Base-by-base conservation (phyloP, 2,329 filamentous ascomycete genomes). In the Myriosclerotinia curreyana region DNA sequence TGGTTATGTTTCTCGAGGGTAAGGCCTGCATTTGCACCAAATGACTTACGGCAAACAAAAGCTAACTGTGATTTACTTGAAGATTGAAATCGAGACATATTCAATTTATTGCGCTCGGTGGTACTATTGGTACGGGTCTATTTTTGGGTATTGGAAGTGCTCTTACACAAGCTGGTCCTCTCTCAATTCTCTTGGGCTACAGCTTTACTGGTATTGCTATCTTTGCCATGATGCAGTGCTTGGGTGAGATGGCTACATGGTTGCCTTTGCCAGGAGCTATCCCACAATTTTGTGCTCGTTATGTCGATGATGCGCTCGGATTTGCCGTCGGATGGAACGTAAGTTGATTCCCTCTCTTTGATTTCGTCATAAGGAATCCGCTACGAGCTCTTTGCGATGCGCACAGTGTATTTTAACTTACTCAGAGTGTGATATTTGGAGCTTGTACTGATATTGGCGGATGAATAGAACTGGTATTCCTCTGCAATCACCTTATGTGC, bases 271-370 rank as follows among this genome's bases (percentile, higher is more conserved):
- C 81, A 7, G 81, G 82, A 54, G 80, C 68, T 74, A 83, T 77
- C 76, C 81, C 53, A 75, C 82, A 74, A 75, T 82, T 70, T 75
- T 83, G 65, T 62, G 71, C 73, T 20, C 72, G 73, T 56, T 75
- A 74, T 34, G 66, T 81, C 28, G 82, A 84, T 66, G 81, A 83
- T 68, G 81, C 82, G 2, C 79, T 83, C 62, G 82, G 82, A 34
- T 83, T 83, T 66, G 81, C 82, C 5, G 75, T 83, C 25, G 83
- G 81, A 0, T 84, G 81, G 82, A 85, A 84, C 65, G 84, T 58
- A 86, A 86, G 67, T 79, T 89, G 60, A 90, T 90, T 86, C 85
- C 90, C 90, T 72, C 59, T n/a, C n/a, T n/a, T 40, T 40, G 3
- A 28, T 40, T 20, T 34, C 15, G 28, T 20, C 0, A 8, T 11